Evolutionary conservation across 1,139 yeast genomes (phyloP).

Genomic region (Protomyces pachydermus): DNA sequence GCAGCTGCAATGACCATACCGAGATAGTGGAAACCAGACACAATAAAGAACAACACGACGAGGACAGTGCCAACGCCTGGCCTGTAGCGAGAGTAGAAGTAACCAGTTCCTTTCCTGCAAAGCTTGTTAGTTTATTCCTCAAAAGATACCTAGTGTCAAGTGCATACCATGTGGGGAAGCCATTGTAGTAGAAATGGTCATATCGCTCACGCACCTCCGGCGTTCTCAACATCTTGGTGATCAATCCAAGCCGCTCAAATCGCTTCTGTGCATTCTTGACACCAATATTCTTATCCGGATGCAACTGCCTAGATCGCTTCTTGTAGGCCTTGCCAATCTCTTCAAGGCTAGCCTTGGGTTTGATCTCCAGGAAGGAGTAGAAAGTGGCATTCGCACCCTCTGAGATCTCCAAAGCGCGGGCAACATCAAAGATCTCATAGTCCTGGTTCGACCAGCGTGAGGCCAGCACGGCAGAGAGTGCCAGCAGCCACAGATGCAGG

Average conservation of each 20-base stretch:
- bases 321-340: slow-evolving; percentile 73
- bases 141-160: not conserved
- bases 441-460: slow-evolving; percentile 27
- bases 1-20: slow-evolving; percentile 52
- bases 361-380: slow-evolving; percentile 59
- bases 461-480: slow-evolving; percentile 1
- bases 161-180: slow-evolving; percentile 73
- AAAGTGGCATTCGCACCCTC: slow-evolving; percentile 62
- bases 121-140: not conserved
- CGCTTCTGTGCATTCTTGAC: slow-evolving; percentile 47
- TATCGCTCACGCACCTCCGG: slow-evolving; percentile 61
- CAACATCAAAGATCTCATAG: slow-evolving; percentile 61
- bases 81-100: slow-evolving; percentile 38
- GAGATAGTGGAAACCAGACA: slow-evolving; percentile 57
- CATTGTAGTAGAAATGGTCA: slow-evolving; percentile 75
- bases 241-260: slow-evolving; percentile 69
- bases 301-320: slow-evolving; percentile 62
- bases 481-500: not conserved
- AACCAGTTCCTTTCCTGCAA: slow-evolving; percentile 29
- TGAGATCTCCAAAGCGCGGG: slow-evolving; percentile 59
- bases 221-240: slow-evolving; percentile 65
- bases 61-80: slow-evolving; percentile 56
- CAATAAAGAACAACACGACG: slow-evolving; percentile 47
- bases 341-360: slow-evolving; percentile 50
- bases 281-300: slow-evolving; percentile 70